Percentiles rank a stretch among this genome's conserved stretches.
These are phyloP conservation scores for Exutisphaerella laricina DNA, from an alignment of 2,329 filamentous ascomycete genomes.

Conservation along the genomic window DNA sequence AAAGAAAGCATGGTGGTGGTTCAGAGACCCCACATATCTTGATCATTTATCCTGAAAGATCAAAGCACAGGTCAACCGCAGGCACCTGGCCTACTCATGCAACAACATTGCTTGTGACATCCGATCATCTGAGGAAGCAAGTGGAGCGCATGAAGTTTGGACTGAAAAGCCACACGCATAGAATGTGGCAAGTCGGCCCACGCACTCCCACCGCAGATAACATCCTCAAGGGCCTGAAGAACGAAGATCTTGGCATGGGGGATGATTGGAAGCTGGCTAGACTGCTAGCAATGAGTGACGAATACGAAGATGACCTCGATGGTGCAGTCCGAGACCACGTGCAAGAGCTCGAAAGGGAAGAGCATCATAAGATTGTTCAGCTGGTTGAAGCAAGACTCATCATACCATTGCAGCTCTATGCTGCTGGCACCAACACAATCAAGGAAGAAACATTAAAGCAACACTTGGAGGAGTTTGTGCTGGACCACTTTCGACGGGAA, in stretches of 20 bases:
- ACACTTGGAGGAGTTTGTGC: slow-evolving; percentile 24
- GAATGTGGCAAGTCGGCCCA: slow-evolving; percentile 1
- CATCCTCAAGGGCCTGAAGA: slow-evolving; percentile 1
- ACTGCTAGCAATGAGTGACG: slow-evolving; percentile 11
- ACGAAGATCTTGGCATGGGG: slow-evolving; percentile 7
- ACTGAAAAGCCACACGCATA: neutral
- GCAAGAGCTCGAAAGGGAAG: slow-evolving; percentile 10
- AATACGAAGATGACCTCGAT: slow-evolving; percentile 10
- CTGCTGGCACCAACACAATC: slow-evolving; percentile 18
- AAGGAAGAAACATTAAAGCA: slow-evolving; percentile 21
- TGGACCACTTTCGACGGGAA: slow-evolving; percentile 22
- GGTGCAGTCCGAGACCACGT: slow-evolving; percentile 8
- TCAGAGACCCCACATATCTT: neutral
- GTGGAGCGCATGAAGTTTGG: neutral
- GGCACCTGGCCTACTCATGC: slow-evolving; percentile 3
- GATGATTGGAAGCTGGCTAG: slow-evolving; percentile 5
- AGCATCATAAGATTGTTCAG: slow-evolving; percentile 8
- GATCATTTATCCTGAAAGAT: neutral
- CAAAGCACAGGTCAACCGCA: neutral
- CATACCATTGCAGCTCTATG: slow-evolving; percentile 23
- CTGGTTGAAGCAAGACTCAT: slow-evolving; percentile 20
- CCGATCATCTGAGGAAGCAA: neutral
- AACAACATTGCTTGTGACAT: neutral
- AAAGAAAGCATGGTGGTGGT: neutral
- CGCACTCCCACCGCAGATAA: neutral